Base-by-base conservation (phyloP, 192 early-diverging fungal genomes). In the Rhizoclosmatium globosum region DNA sequence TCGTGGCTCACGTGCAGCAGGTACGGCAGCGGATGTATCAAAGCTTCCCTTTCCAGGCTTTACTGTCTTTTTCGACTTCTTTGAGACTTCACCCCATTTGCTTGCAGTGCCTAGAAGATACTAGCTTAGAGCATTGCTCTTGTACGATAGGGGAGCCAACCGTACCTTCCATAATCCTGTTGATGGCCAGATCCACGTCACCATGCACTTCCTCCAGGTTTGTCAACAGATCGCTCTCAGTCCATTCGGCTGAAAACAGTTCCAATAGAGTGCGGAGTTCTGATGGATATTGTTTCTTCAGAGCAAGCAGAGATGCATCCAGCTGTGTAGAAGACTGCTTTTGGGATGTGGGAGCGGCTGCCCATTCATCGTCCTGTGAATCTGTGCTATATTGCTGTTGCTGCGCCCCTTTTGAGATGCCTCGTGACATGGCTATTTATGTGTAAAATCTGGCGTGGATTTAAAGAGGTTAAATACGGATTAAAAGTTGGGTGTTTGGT, bases 141-240 rank as follows among this genome's bases (percentile, higher is more conserved):
- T 65, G 21, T n/a, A 65, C 13, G 31, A 31, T 31, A 31, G 31
- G 31, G 31, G 31, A 31, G 19, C 60, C 21, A 7, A 62, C 53
- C 53, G 53, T 89, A 92, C 93, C 92, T 85, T 97, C 94, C 68
- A 86, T 87, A 75, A 99, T 98, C 68, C 95, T 87, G 64, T 75
- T 85, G 85, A 93, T 91, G 61, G 95, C 92, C 38, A 89, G 74
- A 45, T 96, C 93, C 50, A 97, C 81, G 80, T 99, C 95, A 38
- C 96, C 96, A 58, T 90, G 78, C 60, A 92, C 92, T 77, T 99
- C 97, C 81, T 95, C 91, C 71, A 98, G 84, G 38, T 90, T 90
- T 53, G 88, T 93, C 57, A 96, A 80, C 71, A 99, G 87, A 85
- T 99, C 97, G 77, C 90, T 91, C 77, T 96, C 94, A 77, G 92